These are phyloP conservation scores for Aaosphaeria arxii DNA, from an alignment of 2,329 filamentous ascomycete species.

Conservation along the genomic window DNA sequence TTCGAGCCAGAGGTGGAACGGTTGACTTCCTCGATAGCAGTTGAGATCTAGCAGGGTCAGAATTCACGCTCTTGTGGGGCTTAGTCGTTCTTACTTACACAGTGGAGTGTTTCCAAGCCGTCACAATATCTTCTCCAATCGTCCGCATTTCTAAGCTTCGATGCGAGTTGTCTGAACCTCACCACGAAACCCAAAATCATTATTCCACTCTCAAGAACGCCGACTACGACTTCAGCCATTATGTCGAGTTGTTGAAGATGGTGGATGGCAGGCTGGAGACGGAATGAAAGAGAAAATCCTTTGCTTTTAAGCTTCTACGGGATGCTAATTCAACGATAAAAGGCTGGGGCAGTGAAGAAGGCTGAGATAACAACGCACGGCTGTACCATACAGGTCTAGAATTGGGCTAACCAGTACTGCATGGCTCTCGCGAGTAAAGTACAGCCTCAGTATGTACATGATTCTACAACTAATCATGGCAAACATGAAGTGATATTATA, in stretches of 20 bases:
- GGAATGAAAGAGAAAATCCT: background rate
- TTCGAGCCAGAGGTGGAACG: background rate
- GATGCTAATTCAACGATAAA: background rate
- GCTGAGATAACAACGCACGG: background rate
- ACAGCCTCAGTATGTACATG: no score
- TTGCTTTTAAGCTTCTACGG: background rate
- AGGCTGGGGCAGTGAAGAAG: background rate
- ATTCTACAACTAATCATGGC: no score
- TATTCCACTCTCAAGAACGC: background rate
- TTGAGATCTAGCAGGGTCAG: background rate
- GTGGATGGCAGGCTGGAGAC: background rate
- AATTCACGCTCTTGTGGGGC: background rate
- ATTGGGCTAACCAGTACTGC: no score
- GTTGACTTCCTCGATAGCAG: background rate
- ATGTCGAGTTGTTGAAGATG: background rate
- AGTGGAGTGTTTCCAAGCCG: background rate
- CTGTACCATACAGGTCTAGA: background rate
- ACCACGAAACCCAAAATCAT: background rate
- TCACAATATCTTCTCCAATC: background rate
- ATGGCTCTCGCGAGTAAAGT: no score
- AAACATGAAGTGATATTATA: no score
- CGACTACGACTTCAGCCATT: background rate
- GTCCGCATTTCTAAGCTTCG: background rate
- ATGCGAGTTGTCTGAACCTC: background rate
- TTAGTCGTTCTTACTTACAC: background rate